Evolutionary conservation across 2,329 filamentous ascomycete species (phyloP), one percentile per base, ranked within the genome.

Genomic region (Clarireedia homoeocarpa): DNA sequence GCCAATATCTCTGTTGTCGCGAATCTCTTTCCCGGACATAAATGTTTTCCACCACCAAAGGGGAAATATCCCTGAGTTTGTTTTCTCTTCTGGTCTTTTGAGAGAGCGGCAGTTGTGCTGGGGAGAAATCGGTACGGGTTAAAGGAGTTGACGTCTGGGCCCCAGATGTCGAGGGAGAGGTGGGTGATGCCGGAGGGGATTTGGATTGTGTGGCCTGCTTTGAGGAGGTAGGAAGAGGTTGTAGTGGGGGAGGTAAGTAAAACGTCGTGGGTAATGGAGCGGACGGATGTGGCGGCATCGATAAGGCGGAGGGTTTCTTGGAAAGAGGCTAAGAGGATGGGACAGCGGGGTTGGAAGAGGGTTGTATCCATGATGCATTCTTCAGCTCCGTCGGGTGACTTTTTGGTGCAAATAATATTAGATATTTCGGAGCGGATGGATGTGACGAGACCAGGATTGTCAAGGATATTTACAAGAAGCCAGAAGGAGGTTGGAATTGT

Each of bases 111-210:
- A 49, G 61, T 62, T 5, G 53, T 61, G 9, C 17, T 60, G 55
- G 61, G 54, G 0, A 74, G 58, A 61, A 78, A 78, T 9, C 75
- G 72, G 6, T 60, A 42, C 0, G 75, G 69, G 38, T 76, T 72
- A 63, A 79, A 79, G 1, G 58, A 50, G 2, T 60, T 59, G 1
- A 67, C 73, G 39, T 76, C 71, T 1, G 69, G 61, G 4, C 76
- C 76, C 76, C 75, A 78, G 52, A 77, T 71, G 0, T 65, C 60
- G 6, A 62, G 52, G 20, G 74, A 69, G 2, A 66, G 61, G 56
- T 79, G 76, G 14, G 76, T 71, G 4, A 75, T 69, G 9, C 71
- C 71, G 12, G 72, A 72, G 0, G 72, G 71, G 34, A 78, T 71
- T 59, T 78, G 74, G 5, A 78, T 69, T 1, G 77, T 60, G 4